Evolutionary conservation across 805 yeast genomes (phyloP), one percentile per base, ranked within the genome.

Genomic region (Schizosaccharomyces osmophilus): DNA sequence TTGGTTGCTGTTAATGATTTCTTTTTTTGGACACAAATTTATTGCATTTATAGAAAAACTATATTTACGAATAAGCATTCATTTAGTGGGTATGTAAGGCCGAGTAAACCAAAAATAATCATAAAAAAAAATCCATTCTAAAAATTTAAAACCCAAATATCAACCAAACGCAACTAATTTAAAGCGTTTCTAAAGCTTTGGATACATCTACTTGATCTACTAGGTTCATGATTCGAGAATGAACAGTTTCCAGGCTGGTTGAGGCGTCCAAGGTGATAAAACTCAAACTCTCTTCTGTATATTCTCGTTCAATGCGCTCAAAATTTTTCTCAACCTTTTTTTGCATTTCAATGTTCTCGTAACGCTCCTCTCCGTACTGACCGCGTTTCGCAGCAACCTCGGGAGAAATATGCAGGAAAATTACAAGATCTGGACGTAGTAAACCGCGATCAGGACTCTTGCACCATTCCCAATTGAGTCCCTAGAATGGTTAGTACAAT

Each of bases 291-390:
- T 51, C 57, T 51, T 51, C 36, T 29, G 11, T 29, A 26, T 19
- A 51, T 29, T 57, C 60, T 19, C 36, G 22, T 57, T 36, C 13
- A 19, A 57, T 17, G 3, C 24, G 26, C 5, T 26, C 29, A 68
- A 89, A 93, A 64, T 81, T 74, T 9, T 67, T 55, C 63, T 81
- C 79, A 3, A 93, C 99, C 48, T 73, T 74, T n/a, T 72, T 70
- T 69, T 93, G 99, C 68, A 93, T 85, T 59, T 78, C 81, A 4
- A 71, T 69, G 32, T 77, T 78, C 70, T 93, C 99, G 72, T 93
- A 93, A 61, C 96, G 74, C 70, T 93, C 99, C n/a, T 82, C 84
- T 15, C 99, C 99, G 75, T 85, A 93, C 0, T 95, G 95, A 11
- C 80, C 81, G 62, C 97, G 75, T 22, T 69, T 64, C 26, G 75